Base-by-base conservation (phyloP, 352 stramenopile genomes). In the Phytophthora fragariae region DNA sequence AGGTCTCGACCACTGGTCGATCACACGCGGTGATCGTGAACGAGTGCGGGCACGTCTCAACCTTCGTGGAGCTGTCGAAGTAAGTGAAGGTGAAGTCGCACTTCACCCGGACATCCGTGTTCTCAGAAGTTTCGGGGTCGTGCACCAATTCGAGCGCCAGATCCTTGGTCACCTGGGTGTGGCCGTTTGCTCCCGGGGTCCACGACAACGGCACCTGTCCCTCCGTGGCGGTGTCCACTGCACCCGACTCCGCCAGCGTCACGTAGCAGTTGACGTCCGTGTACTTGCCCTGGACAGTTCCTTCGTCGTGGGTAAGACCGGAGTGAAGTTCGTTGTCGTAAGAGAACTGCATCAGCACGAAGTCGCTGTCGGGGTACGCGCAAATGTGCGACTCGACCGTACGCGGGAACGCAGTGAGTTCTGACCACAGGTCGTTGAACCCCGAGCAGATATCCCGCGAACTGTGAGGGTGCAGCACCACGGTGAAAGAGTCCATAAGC, bases 381-480 rank as follows among this genome's bases (percentile, higher is more conserved):
- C 71, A 74, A 11, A 64, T 66, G 65, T 59, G 65, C 3, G 59
- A 44, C n/a, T 64, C 35, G 1, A 24, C 46, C 15, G 62, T 55
- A 17, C 47, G 57, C 4, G 71, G 39, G 2, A 53, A 44, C 11
- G 17, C 15, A 21, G 46, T 52, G 46, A 52, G 17, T 5, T 77
- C 58, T 8, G 11, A 46, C 70, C 65, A 74, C 70, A 77, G 70
- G 15, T 15, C 24, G 9, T 52, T 49, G 55, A 77, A 77, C 11
- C 44, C 29, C 15, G 11, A 12, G 39, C 71, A 77, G 15, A 37
- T 50, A 54, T 54, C 21, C 8, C 47, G 57, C 9, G 35, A 49
- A 52, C 73, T 86, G 63, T 80, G 70, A 21, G 65, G 53, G 49
- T 90, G 82, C 41, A 90, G 57, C 39, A 76, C 31, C 9, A 86